A percentile compares a stretch with the other conserved stretches of the same genome.
Evolutionary conservation across 768 basidiomycete species (phyloP).

Genomic region (Hericium coralloides): DNA sequence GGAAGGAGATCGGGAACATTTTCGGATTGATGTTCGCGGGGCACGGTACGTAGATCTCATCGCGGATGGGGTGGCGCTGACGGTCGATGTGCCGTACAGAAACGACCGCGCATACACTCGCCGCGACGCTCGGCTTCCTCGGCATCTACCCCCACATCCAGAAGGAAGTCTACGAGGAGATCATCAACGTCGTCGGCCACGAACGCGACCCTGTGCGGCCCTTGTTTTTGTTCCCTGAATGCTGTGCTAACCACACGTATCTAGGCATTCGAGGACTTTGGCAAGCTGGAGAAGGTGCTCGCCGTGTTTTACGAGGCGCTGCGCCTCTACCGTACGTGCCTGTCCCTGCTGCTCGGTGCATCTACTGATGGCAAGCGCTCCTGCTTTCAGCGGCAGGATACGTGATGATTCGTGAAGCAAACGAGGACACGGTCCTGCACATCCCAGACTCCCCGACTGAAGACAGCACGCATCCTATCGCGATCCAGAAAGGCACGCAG

Average conservation of each 20-base stretch:
- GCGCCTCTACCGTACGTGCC: conserved; percentile 26
- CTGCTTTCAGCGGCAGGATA: conserved; percentile 19
- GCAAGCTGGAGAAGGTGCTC: conserved; percentile 22
- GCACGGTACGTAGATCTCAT: conserved; percentile 7
- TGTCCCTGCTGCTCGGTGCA: background rate
- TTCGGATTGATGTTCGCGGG: conserved; percentile 15
- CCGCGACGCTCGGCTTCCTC: conserved; percentile 24
- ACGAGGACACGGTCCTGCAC: conserved; percentile 18
- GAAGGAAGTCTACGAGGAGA: conserved; percentile 24
- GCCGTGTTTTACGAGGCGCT: conserved; percentile 23
- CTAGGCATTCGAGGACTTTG: conserved; percentile 19
- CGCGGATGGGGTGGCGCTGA: no score
- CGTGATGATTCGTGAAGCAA: conserved; percentile 22
- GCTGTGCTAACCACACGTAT: background rate
- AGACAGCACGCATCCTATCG: conserved; percentile 13
- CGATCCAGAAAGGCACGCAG: conserved; percentile 18
- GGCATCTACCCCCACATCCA: conserved; percentile 23
- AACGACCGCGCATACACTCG: conserved; percentile 25
- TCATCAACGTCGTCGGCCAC: conserved; percentile 16
- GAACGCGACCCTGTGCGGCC: conserved; percentile 16
- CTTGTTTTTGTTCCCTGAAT: no score
- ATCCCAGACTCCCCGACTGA: conserved; percentile 11
- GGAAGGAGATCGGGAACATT: conserved; percentile 9
- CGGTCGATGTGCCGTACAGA: conserved; percentile 13
- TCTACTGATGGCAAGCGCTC: background rate